Conservation (phyloP, 345 rosid species). For the Noccaea bulbosa region DNA sequence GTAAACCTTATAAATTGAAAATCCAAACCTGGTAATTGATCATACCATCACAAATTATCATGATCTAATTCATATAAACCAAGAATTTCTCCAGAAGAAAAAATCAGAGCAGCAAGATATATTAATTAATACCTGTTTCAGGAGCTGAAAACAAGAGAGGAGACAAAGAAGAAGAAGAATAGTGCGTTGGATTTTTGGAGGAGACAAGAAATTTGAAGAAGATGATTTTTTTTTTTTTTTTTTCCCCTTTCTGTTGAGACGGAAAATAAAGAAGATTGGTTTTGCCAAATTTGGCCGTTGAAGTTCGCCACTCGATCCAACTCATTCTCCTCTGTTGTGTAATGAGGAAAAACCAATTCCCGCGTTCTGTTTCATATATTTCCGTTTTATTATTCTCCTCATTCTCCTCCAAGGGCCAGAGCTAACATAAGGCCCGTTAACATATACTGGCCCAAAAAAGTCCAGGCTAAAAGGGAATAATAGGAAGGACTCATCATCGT, state of each 20-base stretch:
- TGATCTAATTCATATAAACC: neutral
- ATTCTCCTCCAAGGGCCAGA: neutral
- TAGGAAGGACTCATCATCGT: neutral
- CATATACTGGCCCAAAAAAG: neutral
- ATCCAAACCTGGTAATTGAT: neutral
- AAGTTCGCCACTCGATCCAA: slow-evolving; percentile 38
- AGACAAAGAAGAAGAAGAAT: slow-evolving; percentile 17
- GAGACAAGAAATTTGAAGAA: neutral
- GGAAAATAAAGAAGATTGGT: slow-evolving; percentile 18
- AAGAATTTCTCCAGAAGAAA: neutral
- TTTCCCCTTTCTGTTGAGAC: slow-evolving; percentile 5
- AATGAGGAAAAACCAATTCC: slow-evolving; percentile 11
- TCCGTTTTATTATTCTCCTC: neutral
- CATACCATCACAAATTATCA: neutral
- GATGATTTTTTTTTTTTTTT: neutral
- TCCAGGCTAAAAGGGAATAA: neutral
- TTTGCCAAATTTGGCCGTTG: slow-evolving; percentile 42
- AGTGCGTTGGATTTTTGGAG: slow-evolving; percentile 1
- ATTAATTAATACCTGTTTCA: slow-evolving; percentile 1
- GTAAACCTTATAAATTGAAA: neutral
- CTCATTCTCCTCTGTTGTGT: slow-evolving; percentile 33
- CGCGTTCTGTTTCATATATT: slow-evolving; percentile 39
- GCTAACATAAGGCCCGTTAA: neutral
- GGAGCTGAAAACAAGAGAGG: slow-evolving; percentile 31
- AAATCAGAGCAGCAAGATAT: neutral